Percentiles rank a stretch among this genome's conserved stretches.
phyloP scores from a whole-genome alignment of 345 rosid species.

The Punica granatum region DNA sequence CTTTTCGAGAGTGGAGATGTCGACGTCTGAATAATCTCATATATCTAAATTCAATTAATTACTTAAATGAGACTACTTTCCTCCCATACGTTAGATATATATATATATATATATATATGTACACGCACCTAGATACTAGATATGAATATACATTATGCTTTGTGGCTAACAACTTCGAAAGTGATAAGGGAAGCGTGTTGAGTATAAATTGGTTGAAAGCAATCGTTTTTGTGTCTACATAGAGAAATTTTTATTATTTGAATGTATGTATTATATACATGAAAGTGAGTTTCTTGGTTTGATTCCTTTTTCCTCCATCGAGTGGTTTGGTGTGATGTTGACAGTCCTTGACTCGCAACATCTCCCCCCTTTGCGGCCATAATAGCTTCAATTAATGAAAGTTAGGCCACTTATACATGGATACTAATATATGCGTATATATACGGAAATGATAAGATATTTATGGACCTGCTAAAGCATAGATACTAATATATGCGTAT shows the following conservation, averaged over 20 bases:
- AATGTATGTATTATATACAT: background rate
- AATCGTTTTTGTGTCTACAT: background rate
- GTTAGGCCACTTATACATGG: background rate
- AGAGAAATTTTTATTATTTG: background rate
- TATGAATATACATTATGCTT: background rate
- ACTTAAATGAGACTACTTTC: too few species aligned
- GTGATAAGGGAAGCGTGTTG: background rate
- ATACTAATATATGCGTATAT: background rate
- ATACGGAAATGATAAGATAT: too few species aligned
- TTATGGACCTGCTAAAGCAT: too few species aligned
- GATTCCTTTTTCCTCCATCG: background rate
- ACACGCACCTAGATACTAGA: too few species aligned
- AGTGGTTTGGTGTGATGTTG: constrained; percentile 1
- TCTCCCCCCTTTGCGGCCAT: background rate
- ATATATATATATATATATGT: too few species aligned
- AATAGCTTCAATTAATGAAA: constrained; percentile 14
- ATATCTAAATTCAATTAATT: too few species aligned
- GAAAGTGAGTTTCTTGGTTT: background rate
- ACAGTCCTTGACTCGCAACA: constrained; percentile 3
- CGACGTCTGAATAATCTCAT: too few species aligned
- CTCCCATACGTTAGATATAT: too few species aligned
- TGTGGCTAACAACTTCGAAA: background rate
- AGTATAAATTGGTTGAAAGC: background rate
- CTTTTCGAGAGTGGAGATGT: too few species aligned
- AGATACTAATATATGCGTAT: too few species aligned